Evolutionary conservation across 768 basidiomycete genomes (phyloP), one percentile per base, ranked within the genome.

Genomic region (Dentipellis sp.): DNA sequence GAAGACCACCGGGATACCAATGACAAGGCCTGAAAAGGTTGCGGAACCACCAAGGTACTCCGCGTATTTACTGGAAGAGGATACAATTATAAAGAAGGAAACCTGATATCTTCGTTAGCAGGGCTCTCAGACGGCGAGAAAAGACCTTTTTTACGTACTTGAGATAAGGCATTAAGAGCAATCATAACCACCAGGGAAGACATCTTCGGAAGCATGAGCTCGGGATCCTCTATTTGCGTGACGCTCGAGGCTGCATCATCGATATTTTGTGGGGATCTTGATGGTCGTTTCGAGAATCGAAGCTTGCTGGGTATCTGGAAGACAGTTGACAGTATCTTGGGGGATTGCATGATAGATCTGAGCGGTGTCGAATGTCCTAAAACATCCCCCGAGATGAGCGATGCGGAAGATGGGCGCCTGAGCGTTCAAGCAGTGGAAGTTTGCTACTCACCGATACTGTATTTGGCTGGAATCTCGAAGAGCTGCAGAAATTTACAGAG

Each of bases 41-140:
- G 82, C 72, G n/a, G 71, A 77, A 16, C 85, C 86, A 21, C 84
- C 84, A 7, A 87, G 71, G 59, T 78, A 72, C 57, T 79, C 74
- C 0, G 83, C 80, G 62, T 88, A 86, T 52, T 74, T 72, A 62
- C 78, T 80, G 1, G 83, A 80, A 1, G 85, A 84, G 2, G 85
- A 82, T 4, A 88, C 80, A 42, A 85, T 73, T 56, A 86, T 78
- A 66, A 85, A 88, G 69, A 87, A 87, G 0, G 82, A 79, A 4
- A 83, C 64, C 86, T 86, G 54, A n/a, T 10, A n/a, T 4, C 21
- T 37, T 10, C 7, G 37, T 37, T 16, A 14, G 11, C 17, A 23
- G 54, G 34, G 10, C 36, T 35, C 23, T 19, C 12, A 9, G 34
- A 29, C 47, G 36, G 19, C 23, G 34, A 16, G 22, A 12, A 2